A percentile compares a stretch with the other conserved stretches of the same genome.
Conservation (phyloP, 257 asterid genomes). For the Salvia rosmarinus region DNA sequence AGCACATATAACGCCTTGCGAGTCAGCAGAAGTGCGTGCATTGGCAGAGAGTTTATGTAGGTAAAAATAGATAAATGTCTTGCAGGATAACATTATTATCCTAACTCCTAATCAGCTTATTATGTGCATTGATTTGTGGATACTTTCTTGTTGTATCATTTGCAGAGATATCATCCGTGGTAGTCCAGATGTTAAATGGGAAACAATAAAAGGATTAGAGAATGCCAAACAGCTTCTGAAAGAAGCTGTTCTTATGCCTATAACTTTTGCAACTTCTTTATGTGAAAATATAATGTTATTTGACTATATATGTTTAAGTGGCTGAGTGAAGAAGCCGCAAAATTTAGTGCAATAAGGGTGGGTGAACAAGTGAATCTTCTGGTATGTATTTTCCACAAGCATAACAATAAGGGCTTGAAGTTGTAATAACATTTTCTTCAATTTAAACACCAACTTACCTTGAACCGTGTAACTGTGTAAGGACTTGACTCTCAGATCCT, state of each 20-base stretch:
- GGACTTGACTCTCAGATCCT: conserved; percentile 25
- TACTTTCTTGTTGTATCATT: conserved; percentile 35
- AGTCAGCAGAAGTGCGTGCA: conserved; percentile 90
- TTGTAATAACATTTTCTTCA: neutral
- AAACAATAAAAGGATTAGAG: conserved; percentile 86
- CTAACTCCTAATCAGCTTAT: conserved; percentile 9
- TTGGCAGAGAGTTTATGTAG: conserved; percentile 92
- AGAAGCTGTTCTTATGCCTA: conserved; percentile 99
- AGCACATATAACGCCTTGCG: too few species aligned
- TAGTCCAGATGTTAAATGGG: conserved; percentile 96
- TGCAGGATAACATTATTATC: conserved; percentile 29
- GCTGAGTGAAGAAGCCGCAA: neutral
- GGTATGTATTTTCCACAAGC: too few species aligned
- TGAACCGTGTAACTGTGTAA: conserved; percentile 29
- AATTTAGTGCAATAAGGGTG: neutral
- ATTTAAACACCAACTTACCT: conserved; percentile 30
- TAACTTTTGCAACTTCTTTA: conserved; percentile 36
- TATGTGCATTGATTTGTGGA: conserved; percentile 17
- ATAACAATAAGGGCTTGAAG: neutral
- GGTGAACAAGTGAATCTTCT: too few species aligned
- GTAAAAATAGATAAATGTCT: conserved; percentile 43
- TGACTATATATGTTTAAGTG: neutral
- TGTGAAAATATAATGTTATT: neutral
- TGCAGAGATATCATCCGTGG: conserved; percentile 96
- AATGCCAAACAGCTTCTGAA: conserved; percentile 90